A percentile compares a stretch with the other conserved stretches of the same genome.
Evolutionary conservation across 352 stramenopile genomes (phyloP).

Genomic region (Thalassiosira hispida): DNA sequence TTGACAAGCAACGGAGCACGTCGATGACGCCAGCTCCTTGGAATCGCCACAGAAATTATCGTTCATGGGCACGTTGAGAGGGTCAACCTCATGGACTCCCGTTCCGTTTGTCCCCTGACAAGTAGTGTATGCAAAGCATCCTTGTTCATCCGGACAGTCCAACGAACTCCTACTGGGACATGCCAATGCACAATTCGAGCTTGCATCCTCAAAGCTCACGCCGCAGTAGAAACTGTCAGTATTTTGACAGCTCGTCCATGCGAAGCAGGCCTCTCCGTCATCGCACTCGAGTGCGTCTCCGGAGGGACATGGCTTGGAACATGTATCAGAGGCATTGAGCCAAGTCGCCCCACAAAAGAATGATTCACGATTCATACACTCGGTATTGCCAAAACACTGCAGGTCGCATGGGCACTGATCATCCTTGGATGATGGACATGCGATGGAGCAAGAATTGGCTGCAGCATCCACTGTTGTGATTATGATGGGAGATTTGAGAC

Average conservation of each 20-base stretch:
- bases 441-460: conserved; percentile 14
- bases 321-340: conserved; percentile 45
- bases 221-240: conserved; percentile 49
- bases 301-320: conserved; percentile 31
- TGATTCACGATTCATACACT: conserved; percentile 11
- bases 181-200: conserved; percentile 16
- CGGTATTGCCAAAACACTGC: conserved; percentile 17
- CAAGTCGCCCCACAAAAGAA: conserved; percentile 51
- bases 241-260: conserved; percentile 42
- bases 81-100: not conserved
- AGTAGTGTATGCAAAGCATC: conserved; percentile 49
- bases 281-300: conserved; percentile 36
- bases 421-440: conserved; percentile 23
- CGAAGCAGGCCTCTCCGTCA: conserved; percentile 45
- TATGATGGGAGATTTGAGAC: not conserved
- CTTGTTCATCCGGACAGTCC: conserved; percentile 25
- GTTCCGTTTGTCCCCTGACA: conserved; percentile 18
- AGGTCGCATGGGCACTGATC: conserved; percentile 15
- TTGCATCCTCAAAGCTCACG: conserved; percentile 43
- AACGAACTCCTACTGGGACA: conserved; percentile 20
- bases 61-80: conserved; percentile 2
- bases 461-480: conserved; percentile 14
- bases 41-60: conserved; percentile 39
- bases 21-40: conserved; percentile 20
- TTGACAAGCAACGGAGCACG: conserved; percentile 44